These are phyloP conservation scores for Chaetomium fimeti DNA, from an alignment of 495 filamentous ascomycete genomes.

Conservation along the genomic window DNA sequence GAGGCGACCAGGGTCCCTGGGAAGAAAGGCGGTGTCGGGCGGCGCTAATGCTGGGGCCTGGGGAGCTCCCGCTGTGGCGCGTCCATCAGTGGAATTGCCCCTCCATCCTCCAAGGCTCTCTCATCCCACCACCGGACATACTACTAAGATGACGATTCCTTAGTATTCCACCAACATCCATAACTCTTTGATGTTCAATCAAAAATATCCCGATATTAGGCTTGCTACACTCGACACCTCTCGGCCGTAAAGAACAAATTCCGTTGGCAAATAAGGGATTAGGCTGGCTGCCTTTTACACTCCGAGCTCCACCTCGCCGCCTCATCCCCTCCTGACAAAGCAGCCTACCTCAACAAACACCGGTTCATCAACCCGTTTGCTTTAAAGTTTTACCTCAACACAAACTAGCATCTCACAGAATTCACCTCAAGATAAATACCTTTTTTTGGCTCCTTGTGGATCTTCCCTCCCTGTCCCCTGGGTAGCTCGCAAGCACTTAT, in stretches of 20 bases:
- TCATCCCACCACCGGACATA: slow-evolving; percentile 6
- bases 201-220: not conserved
- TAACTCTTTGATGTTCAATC: not conserved
- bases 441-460: too few species aligned
- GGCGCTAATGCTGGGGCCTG: slow-evolving; percentile 23
- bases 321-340: too few species aligned
- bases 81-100: slow-evolving; percentile 18
- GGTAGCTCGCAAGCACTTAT: not conserved
- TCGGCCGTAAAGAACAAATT: not conserved
- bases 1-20: slow-evolving; percentile 22
- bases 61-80: slow-evolving; percentile 18
- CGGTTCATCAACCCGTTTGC: too few species aligned
- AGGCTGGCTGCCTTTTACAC: not conserved
- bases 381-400: too few species aligned
- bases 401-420: too few species aligned
- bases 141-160: slow-evolving; percentile 10
- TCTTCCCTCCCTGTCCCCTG: not conserved
- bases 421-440: too few species aligned
- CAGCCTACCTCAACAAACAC: too few species aligned
- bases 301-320: too few species aligned
- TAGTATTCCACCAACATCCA: slow-evolving; percentile 12
- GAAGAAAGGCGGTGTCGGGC: slow-evolving; percentile 26
- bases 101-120: slow-evolving; percentile 21
- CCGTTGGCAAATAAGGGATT: not conserved
- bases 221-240: not conserved